Evolutionary conservation across 1,284 basidiomycete species (phyloP).

Genomic region (Naganishia liquefaciens): DNA sequence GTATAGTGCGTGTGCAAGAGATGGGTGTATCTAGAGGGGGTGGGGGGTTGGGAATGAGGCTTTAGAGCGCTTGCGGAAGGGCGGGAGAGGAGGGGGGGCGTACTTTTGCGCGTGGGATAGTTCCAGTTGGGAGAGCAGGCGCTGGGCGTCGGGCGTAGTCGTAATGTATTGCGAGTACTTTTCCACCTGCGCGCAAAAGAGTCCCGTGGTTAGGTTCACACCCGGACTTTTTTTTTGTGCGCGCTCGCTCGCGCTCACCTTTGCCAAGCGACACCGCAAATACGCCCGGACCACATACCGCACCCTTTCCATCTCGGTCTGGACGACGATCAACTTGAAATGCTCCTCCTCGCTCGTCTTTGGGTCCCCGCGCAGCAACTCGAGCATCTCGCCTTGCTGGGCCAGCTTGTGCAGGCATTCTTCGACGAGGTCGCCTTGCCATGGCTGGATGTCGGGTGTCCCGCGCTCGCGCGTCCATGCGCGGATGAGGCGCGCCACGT

Average conservation of each 20-base stretch:
- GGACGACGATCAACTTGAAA: conserved; percentile 82
- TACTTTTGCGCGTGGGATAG: conserved; percentile 73
- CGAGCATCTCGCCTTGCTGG: conserved; percentile 69
- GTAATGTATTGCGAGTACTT: conserved; percentile 76
- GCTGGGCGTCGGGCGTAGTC: conserved; percentile 66
- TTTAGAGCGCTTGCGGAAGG: neutral
- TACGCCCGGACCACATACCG: conserved; percentile 86
- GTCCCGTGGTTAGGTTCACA: neutral
- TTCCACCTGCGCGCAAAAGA: conserved; percentile 65
- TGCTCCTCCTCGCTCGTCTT: conserved; percentile 84
- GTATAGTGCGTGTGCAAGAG: conserved; percentile 72
- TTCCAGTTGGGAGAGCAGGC: conserved; percentile 73
- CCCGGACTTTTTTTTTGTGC: neutral
- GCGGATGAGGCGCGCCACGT: conserved; percentile 59
- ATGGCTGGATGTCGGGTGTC: conserved; percentile 73
- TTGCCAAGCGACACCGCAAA: conserved; percentile 78
- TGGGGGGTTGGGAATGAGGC: neutral
- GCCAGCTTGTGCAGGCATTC: conserved; percentile 75
- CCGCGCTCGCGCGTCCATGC: conserved; percentile 86
- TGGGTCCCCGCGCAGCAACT: conserved; percentile 68
- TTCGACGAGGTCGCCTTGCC: conserved; percentile 72
- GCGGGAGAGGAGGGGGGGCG: conserved; percentile 35
- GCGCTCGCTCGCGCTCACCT: conserved; percentile 59
- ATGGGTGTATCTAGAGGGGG: conserved; percentile 64
- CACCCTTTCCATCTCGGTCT: conserved; percentile 87